Evolutionary conservation across 1,284 basidiomycete species (phyloP), one percentile per base, ranked within the genome.

Genomic region (Coniferiporia weirii): DNA sequence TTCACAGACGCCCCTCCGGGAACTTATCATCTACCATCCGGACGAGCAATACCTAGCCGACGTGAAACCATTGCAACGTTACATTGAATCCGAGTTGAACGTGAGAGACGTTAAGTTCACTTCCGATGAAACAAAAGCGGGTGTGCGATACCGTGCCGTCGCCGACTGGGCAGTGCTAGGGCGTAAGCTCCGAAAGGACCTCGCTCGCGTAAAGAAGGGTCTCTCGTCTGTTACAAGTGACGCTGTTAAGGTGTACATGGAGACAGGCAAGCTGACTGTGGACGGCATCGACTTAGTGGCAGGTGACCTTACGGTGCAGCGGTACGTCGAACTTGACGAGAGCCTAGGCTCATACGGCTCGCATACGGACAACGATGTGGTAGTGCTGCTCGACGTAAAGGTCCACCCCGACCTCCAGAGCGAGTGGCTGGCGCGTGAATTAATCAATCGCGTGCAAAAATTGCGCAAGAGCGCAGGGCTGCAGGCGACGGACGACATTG

Each of bases 141-240:
- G 95, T 38, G 91, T 98, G 66, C 86, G 86, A 66, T 99, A 98
- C 80, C 87, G 86, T 64, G 95, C 91, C 4, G 85, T 87, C 27
- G 97, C 97, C 13, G 97, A 99, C 76, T 99, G 95, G 93, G 80
- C 87, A n/a, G 87, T 92, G 6, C 82, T 99, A 54, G 97, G 97
- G 35, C 85, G 87, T 67, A 98, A 98, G 76, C 81, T 99, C 54
- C 87, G 95, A 65, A 98, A 95, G 73, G 95, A 98, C 72, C 79
- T 99, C 46, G 88, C 78, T 40, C 91, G 91, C 53, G 95, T 99
- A 67, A 93, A 94, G 78, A 91, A 87, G 59, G 93, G 87, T 0
- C 80, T 99, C 22, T 92, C 94, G 15, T 76, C 77, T 27, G 82
- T 98, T 43, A 73, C 89, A 2, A 94, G 92, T 64, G 92, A 93